A percentile compares a stretch with the other conserved stretches of the same genome.
phyloP scores from a whole-genome alignment of 2,329 filamentous ascomycete species.

The Aspergillus quadrilineatus region DNA sequence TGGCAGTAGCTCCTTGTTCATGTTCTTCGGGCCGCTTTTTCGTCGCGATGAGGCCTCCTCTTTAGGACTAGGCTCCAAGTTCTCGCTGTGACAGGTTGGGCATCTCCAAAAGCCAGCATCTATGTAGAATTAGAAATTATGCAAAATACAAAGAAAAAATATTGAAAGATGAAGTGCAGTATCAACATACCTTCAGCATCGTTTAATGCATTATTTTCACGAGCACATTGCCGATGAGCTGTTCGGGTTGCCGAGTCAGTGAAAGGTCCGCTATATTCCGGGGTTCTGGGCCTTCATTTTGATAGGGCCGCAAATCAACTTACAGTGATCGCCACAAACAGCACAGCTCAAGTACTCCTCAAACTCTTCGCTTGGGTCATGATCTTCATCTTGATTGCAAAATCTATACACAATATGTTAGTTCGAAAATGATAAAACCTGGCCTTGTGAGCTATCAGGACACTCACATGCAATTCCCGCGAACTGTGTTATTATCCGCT shows the following conservation, averaged over 20 bases:
- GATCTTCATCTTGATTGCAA: constrained; percentile 77
- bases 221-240: constrained; percentile 91
- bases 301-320: constrained; percentile 43
- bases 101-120: constrained; percentile 63
- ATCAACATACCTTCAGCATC: constrained; percentile 59
- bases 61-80: constrained; percentile 33
- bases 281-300: constrained; percentile 29
- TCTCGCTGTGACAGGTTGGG: constrained; percentile 52
- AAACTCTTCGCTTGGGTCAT: constrained; percentile 78
- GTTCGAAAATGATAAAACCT: constrained; percentile 14
- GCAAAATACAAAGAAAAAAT: not conserved
- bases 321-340: constrained; percentile 79
- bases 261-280: constrained; percentile 21
- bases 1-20: constrained; percentile 71
- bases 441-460: not conserved
- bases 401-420: constrained; percentile 58
- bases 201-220: constrained; percentile 64
- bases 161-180: not conserved
- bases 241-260: constrained; percentile 48
- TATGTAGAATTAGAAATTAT: constrained; percentile 28
- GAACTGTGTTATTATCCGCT: constrained; percentile 5
- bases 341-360: constrained; percentile 75
- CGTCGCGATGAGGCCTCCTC: constrained; percentile 36
- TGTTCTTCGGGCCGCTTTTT: constrained; percentile 62
- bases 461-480: constrained; percentile 15